Conservation (phyloP, 83 land plant genomes). For the Picea abies region DNA sequence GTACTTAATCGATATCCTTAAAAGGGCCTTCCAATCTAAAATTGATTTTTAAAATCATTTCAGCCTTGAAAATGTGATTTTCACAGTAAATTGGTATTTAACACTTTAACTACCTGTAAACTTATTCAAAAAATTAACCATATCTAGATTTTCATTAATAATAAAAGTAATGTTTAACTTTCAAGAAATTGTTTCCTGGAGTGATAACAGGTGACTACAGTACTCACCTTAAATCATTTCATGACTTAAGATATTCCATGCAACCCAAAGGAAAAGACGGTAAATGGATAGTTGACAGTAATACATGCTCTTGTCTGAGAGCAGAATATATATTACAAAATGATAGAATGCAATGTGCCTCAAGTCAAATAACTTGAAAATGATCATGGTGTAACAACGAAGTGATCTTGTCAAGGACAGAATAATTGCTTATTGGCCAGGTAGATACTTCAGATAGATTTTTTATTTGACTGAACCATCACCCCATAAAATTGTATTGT, state of each 20-base stretch:
- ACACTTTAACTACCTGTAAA: not conserved
- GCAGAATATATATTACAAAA: not conserved
- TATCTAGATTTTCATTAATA: conserved; percentile 3
- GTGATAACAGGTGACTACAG: too few species aligned
- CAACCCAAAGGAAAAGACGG: not conserved
- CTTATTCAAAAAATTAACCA: not conserved
- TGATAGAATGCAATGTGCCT: not conserved
- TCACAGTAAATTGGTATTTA: not conserved
- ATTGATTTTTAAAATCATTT: not conserved
- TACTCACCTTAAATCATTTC: too few species aligned
- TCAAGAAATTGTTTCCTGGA: not conserved
- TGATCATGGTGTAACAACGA: not conserved
- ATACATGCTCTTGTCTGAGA: not conserved
- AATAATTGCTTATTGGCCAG: not conserved
- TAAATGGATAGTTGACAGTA: not conserved
- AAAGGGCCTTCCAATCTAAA: conserved; percentile 3
- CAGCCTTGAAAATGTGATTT: not conserved
- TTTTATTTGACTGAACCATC: conserved; percentile 7
- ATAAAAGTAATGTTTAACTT: not conserved
- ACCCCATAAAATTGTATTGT: not conserved
- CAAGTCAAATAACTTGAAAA: not conserved
- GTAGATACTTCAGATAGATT: not conserved
- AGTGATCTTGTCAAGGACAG: not conserved
- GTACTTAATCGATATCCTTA: not conserved
- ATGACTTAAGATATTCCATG: not conserved